Evolutionary conservation across 2,329 filamentous ascomycete genomes (phyloP).

Genomic region (Microdochium nivale): DNA sequence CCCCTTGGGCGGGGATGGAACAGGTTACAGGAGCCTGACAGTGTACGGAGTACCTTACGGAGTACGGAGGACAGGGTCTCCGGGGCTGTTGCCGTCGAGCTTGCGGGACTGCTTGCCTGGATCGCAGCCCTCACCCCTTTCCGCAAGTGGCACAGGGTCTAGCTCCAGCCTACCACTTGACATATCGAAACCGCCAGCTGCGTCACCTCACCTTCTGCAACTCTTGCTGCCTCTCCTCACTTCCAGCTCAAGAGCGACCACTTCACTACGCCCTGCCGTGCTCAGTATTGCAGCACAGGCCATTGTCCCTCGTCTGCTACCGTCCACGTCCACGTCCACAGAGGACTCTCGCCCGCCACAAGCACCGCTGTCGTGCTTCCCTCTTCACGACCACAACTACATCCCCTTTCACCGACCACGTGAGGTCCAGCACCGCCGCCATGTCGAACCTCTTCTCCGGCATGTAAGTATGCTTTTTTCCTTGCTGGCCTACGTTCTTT

Average conservation of each 20-base stretch:
- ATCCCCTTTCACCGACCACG: not conserved
- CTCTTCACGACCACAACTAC: not conserved
- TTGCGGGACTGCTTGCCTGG: not conserved
- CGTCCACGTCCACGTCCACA: not conserved
- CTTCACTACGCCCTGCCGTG: too few species aligned
- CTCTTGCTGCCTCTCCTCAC: not conserved
- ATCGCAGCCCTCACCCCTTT: not conserved
- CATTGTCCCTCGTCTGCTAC: not conserved
- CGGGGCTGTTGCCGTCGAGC: not conserved
- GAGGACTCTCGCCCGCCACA: not conserved
- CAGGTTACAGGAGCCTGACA: too few species aligned
- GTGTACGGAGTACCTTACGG: too few species aligned
- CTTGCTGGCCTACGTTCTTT: slow-evolving; percentile 2
- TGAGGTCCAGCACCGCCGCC: slow-evolving; percentile 13
- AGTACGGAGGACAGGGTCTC: not conserved
- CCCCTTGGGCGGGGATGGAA: too few species aligned
- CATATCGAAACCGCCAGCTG: not conserved
- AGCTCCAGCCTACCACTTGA: too few species aligned
- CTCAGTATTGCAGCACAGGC: not conserved
- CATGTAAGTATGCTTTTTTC: slow-evolving; percentile 40
- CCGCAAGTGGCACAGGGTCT: not conserved
- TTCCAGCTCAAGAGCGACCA: not conserved
- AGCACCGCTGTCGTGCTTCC: not conserved
- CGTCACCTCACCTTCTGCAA: not conserved
- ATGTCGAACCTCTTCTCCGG: slow-evolving; percentile 56